Evolutionary conservation across 2,329 filamentous ascomycete genomes (phyloP), one percentile per base, ranked within the genome.

Genomic region (Fusarium albosuccineum): DNA sequence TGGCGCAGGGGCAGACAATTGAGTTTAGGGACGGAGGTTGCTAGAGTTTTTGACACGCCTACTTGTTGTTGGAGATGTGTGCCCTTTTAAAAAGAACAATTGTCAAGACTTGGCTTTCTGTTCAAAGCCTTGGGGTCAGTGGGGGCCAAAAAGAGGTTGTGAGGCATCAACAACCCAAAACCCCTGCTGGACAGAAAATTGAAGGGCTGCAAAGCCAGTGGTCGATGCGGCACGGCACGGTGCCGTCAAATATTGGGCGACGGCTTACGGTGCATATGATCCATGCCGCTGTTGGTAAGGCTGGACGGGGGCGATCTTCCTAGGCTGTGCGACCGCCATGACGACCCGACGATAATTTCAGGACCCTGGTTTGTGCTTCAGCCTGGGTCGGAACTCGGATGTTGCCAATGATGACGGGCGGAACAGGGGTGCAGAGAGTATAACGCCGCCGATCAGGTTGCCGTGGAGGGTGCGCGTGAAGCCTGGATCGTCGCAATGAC

Each of bases 271-370:
- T 70, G 59, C 67, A 69, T 69, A 46, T 58, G 54, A 62, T 52
- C 66, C 67, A 61, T 67, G 56, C 63, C 67, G 48, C 55, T 64
- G 66, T 69, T 51, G 67, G 67, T 70, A 69, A 69, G 66, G 37
- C 63, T 50, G 65, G 58, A 42, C 29, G 53, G 44, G 42, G 64
- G 9, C 52, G 58, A 66, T 66, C n/a, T 57, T 40, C 41, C 34
- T 14, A 37, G 53, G 39, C 58, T 40, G 51, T 50, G 27, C n/a
- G 22, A 22, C 22, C 22, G 41, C 17, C 22, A 14, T 16, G 11
- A 33, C 22, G 8, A 22, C 22, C 22, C 22, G 22, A 14, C 30
- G 44, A 16, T 34, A 30, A 11, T 30, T 33, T 45, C 22, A 27
- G 30, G 29, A 17, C 44, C 10, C 33, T 36, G 33, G 9, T 36